Evolutionary conservation across 192 early-diverging fungal species (phyloP).

Genomic region (Coemansia sp.): DNA sequence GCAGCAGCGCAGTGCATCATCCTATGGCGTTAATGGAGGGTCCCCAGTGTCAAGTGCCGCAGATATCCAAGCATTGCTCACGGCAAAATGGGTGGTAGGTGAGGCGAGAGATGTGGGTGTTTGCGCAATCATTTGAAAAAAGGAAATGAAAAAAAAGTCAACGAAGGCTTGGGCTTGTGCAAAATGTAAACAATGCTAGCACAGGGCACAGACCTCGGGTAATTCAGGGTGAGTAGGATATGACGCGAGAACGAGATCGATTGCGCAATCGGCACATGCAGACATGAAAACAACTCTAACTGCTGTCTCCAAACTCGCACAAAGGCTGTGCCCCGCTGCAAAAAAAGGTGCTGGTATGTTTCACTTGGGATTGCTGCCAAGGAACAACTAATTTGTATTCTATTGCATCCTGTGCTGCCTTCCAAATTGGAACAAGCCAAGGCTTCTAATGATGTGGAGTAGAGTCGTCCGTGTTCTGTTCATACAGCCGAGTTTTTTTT

Average conservation of each 20-base stretch:
- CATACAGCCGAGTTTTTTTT: no score
- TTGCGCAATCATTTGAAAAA: not conserved
- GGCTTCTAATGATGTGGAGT: no score
- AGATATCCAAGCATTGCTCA: not conserved
- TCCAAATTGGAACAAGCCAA: not conserved
- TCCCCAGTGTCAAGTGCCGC: not conserved
- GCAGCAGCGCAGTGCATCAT: not conserved
- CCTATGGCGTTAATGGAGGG: not conserved
- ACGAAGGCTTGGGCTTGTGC: not conserved
- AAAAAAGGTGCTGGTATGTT: not conserved
- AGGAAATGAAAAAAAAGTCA: not conserved
- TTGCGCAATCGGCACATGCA: slow-evolving; percentile 11
- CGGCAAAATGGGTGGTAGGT: not conserved
- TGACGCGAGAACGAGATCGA: not conserved
- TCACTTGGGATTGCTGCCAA: not conserved
- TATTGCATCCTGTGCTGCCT: not conserved
- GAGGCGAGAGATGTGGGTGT: not conserved
- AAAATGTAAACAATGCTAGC: not conserved
- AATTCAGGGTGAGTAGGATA: not conserved
- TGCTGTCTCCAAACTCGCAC: not conserved
- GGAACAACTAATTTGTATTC: not conserved
- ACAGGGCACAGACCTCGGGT: not conserved
- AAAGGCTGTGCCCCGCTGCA: not conserved
- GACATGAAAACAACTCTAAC: not conserved
- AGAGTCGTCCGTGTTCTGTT: no score